Conservation (phyloP, 2,329 filamentous ascomycete genomes). For the Hypoxylon sp. region DNA sequence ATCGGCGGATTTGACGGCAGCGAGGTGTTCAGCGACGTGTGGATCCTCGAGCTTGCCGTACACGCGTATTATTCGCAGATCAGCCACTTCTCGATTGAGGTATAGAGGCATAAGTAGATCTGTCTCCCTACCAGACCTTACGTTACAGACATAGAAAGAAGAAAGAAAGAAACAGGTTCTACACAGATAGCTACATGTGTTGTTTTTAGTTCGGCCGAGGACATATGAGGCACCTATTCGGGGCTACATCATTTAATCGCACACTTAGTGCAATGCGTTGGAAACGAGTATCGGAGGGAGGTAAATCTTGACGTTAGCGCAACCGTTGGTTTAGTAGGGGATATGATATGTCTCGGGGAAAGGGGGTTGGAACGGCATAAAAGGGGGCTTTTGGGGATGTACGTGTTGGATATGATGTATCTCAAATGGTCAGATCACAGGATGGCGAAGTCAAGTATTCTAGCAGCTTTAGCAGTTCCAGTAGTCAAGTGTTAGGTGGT, state of each 20-base stretch:
- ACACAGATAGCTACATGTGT: not conserved
- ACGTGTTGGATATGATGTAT: constrained; percentile 17
- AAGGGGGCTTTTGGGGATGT: not conserved
- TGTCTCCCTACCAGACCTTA: not conserved
- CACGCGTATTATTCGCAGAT: constrained; percentile 80
- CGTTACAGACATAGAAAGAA: not conserved
- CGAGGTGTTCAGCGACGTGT: constrained; percentile 76
- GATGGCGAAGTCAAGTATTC: constrained; percentile 28
- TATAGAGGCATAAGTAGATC: constrained; percentile 54
- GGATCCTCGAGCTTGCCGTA: constrained; percentile 74
- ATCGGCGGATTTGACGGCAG: constrained; percentile 76
- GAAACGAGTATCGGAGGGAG: constrained; percentile 15
- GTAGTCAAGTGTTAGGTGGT: constrained; percentile 18
- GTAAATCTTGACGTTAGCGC: constrained; percentile 25
- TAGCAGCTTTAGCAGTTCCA: no score
- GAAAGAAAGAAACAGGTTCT: not conserved
- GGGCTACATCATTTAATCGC: not conserved
- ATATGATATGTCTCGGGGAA: constrained; percentile 5
- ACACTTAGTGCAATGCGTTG: not conserved
- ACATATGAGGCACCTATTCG: not conserved
- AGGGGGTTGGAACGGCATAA: constrained; percentile 8
- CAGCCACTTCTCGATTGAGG: constrained; percentile 77
- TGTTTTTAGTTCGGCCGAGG: not conserved
- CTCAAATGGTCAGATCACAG: constrained; percentile 16
- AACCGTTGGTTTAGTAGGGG: constrained; percentile 14